A percentile compares a stretch with the other conserved stretches of the same genome.
Evolutionary conservation across 163 green algal genomes (phyloP).

Genomic region (Chloromonas sp.): DNA sequence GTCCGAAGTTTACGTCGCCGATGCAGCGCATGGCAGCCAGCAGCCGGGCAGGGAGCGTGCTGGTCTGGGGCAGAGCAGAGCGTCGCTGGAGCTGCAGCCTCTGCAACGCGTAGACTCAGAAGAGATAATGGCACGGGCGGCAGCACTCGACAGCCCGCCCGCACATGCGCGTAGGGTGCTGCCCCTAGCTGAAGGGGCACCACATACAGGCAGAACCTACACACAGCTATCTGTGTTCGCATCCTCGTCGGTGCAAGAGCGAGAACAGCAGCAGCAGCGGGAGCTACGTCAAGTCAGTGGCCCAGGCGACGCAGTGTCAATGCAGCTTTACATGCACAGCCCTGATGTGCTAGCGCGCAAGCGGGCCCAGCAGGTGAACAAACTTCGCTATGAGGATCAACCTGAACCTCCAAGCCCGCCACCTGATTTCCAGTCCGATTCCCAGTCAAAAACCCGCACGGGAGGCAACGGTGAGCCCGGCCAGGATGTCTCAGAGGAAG

Average conservation of each 20-base stretch:
- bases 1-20: too few species aligned
- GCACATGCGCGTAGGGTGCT: neutral
- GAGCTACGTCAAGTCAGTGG: neutral
- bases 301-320: neutral
- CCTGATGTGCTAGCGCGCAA: neutral
- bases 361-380: neutral
- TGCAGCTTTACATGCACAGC: neutral
- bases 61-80: too few species aligned
- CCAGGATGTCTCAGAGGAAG: too few species aligned
- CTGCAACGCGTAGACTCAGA: neutral
- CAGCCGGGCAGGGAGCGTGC: too few species aligned
- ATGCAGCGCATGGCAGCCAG: too few species aligned
- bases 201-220: neutral
- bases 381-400: too few species aligned
- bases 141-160: neutral
- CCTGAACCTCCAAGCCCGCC: too few species aligned
- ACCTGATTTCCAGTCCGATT: too few species aligned
- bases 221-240: neutral
- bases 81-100: neutral
- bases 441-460: too few species aligned
- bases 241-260: neutral
- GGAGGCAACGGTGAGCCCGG: too few species aligned
- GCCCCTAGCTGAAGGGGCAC: neutral
- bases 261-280: neutral
- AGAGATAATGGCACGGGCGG: neutral